phyloP scores from a whole-genome alignment of 768 basidiomycete genomes.

The Lanmaoa rubissima region DNA sequence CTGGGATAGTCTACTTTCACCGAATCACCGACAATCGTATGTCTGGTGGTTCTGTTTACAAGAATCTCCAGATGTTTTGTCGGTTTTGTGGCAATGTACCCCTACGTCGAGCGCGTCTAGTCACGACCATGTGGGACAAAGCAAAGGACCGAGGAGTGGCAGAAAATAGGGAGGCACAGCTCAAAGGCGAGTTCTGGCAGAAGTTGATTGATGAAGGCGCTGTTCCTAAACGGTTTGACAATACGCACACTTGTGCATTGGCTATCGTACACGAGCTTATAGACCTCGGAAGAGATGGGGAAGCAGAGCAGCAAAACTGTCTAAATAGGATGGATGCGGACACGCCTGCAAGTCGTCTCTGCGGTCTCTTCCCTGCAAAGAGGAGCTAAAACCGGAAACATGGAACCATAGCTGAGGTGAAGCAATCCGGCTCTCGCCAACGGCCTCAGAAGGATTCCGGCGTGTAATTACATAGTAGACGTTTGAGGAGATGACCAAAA shows the following conservation, averaged over 20 bases:
- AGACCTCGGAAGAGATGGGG: background rate
- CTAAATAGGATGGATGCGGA: constrained; percentile 17
- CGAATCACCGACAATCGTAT: constrained; percentile 36
- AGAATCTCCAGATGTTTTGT: constrained; percentile 33
- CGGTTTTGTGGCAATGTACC: constrained; percentile 33
- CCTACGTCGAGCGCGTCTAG: constrained; percentile 30
- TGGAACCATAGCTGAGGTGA: background rate
- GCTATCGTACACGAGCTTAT: background rate
- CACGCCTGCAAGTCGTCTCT: background rate
- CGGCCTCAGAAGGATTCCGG: background rate
- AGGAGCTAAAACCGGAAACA: background rate
- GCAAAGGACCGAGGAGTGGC: constrained; percentile 13
- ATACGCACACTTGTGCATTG: background rate
- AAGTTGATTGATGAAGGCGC: background rate
- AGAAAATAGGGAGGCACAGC: constrained; percentile 21
- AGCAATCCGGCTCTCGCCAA: too few species aligned
- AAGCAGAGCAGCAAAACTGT: constrained; percentile 5
- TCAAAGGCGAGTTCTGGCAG: constrained; percentile 27
- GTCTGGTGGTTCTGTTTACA: constrained; percentile 25
- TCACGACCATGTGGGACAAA: constrained; percentile 39
- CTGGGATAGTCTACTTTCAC: constrained; percentile 35
- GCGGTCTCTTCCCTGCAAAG: background rate
- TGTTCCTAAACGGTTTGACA: background rate
- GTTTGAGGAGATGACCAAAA: background rate
- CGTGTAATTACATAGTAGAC: background rate